Evolutionary conservation across 129 eudicot species (phyloP).

Genomic region (carrot (Daucus carota)): DH1_v3.0 NC_030382.2:53146001-53146500

Average conservation of each 20-base stretch:
- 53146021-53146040: conserved; percentile 23
- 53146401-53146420: conserved; percentile 11
- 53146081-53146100: conserved; percentile 4
- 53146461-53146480: not conserved
- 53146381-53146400: not conserved
- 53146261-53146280: conserved; percentile 19
- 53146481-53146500: conserved; percentile 6
- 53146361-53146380: not conserved
- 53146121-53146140: conserved; percentile 9
- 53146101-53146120: conserved; percentile 18
- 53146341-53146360: conserved; percentile 27
- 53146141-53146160: conserved; percentile 26
- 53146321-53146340: conserved; percentile 24
- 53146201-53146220: conserved; percentile 18
- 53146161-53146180: conserved; percentile 19
- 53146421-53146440: conserved; percentile 10
- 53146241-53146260: conserved; percentile 15
- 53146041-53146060: conserved; percentile 21
- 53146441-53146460: not conserved
- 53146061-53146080: conserved; percentile 16
- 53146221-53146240: conserved; percentile 20
- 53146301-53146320: conserved; percentile 27
- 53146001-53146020: conserved; percentile 18
- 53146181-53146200: conserved; percentile 19
- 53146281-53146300: conserved; percentile 16